Percentiles rank a stretch among this genome's conserved stretches.
Conservation (phyloP, 2,329 filamentous ascomycete genomes). For the Neodidymelliopsis sp. region DNA sequence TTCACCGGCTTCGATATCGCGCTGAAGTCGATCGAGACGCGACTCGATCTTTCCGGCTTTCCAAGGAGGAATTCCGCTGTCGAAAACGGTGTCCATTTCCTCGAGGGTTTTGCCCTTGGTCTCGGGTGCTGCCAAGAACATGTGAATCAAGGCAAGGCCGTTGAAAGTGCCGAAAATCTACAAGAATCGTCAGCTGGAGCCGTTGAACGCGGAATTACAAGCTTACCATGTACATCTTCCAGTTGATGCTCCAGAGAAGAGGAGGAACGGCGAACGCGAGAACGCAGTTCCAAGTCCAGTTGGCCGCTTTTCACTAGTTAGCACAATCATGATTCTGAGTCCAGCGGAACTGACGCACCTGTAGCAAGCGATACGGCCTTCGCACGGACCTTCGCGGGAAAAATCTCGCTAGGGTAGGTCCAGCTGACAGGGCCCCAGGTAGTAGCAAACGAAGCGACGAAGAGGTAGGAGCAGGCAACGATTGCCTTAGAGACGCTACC, state of each 20-base stretch:
- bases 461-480: slow-evolving; percentile 54
- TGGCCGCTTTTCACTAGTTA: slow-evolving; percentile 36
- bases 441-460: slow-evolving; percentile 54
- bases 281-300: slow-evolving; percentile 51
- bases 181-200: neutral
- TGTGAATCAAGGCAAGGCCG: slow-evolving; percentile 47
- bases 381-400: slow-evolving; percentile 51
- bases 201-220: neutral
- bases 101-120: slow-evolving; percentile 52
- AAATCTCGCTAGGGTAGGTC: slow-evolving; percentile 51
- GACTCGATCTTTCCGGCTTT: slow-evolving; percentile 38
- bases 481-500: slow-evolving; percentile 63
- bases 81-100: slow-evolving; percentile 53
- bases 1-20: slow-evolving; percentile 49
- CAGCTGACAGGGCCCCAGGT: slow-evolving; percentile 50
- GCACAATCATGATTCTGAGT: too few species aligned
- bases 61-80: slow-evolving; percentile 48
- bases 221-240: slow-evolving; percentile 52
- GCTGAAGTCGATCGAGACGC: slow-evolving; percentile 44
- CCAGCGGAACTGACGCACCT: too few species aligned
- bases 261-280: slow-evolving; percentile 52
- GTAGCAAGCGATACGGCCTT: slow-evolving; percentile 52
- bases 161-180: slow-evolving; percentile 50
- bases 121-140: slow-evolving; percentile 51
- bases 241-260: slow-evolving; percentile 52